Evolutionary conservation across 148 eudicot genomes (phyloP), one percentile per base, ranked within the genome.

Genomic region (Heliosperma pusillum): DNA sequence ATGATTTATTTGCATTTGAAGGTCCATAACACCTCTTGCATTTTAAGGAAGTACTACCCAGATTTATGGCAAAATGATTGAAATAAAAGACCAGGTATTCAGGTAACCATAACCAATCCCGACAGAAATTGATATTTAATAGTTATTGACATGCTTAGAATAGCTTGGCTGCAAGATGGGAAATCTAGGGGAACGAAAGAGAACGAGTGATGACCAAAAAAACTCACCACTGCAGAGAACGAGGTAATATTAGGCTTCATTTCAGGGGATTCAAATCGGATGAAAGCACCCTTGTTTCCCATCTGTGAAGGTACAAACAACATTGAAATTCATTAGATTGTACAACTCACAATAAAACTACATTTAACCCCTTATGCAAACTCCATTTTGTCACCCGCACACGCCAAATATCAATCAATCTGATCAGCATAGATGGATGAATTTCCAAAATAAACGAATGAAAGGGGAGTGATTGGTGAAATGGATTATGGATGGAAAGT

Each of bases 221-320:
- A 44, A 89, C 94, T 78, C 26, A 95, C 99, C 97, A 95, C 99
- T 10, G 99, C 91, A 66, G 92, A 78, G 86, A 95, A 95, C 3
- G 97, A 92, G 67, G 87, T 92, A 13, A 95, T 90, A 71, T 92
- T 88, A 19, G 99, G 99, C 87, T 92, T 92, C 90, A 95, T 30
- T 47, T 86, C 84, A 0, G 97, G 99, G 70, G 97, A 88, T 85
- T 95, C 97, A 72, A 95, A 95, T 33, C 97, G 97, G 77, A 95
- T 92, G 73, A 89, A 90, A 33, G 99, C 99, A 53, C 99, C 99
- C 87, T 92, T 95, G 84, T 95, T 95, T 52, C 99, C 99, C 99
- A 95, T 95, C 99, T 95, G 90, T 81, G 80, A 13, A 67, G 26
- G 19, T 24, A 4, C 36, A 66, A 27, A 24, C 36, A 26, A 40